These are phyloP conservation scores for Rostrohypoxylon terebratum DNA, from an alignment of 495 filamentous ascomycete genomes.

Conservation along the genomic window DNA sequence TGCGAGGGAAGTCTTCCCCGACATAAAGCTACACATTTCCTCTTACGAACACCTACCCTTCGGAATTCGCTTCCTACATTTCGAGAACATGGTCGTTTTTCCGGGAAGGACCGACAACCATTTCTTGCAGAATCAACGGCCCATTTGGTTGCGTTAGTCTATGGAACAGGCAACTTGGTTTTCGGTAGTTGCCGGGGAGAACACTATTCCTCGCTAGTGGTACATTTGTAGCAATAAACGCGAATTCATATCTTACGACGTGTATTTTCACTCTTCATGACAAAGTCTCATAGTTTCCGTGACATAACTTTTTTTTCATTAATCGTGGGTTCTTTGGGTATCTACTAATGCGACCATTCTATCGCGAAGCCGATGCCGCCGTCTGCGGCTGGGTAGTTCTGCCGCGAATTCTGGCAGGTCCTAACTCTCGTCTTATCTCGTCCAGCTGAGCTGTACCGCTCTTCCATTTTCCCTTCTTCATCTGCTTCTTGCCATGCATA, in stretches of 20 bases:
- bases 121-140: constrained; percentile 12
- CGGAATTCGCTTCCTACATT: background rate
- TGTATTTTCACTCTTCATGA: background rate
- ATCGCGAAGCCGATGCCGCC: constrained; percentile 37
- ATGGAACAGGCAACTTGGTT: constrained; percentile 26
- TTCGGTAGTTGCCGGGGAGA: constrained; percentile 9
- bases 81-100: background rate
- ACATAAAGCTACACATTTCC: background rate
- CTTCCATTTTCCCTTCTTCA: constrained; percentile 84
- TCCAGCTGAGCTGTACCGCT: constrained; percentile 90
- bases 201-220: constrained; percentile 41
- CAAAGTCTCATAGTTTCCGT: background rate
- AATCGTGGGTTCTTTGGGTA: constrained; percentile 22
- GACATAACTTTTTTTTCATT: background rate
- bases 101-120: background rate
- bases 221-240: constrained; percentile 47
- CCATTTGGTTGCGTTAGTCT: constrained; percentile 27
- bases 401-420: constrained; percentile 70
- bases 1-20: background rate
- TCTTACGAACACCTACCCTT: background rate
- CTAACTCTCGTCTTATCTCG: constrained; percentile 84
- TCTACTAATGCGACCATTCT: constrained; percentile 17
- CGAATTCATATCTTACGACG: constrained; percentile 45
- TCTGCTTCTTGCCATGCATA: constrained; percentile 79
- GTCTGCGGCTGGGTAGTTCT: constrained; percentile 26